phyloP scores from a whole-genome alignment of 129 eudicot species.

The Mikania micrantha region DNA sequence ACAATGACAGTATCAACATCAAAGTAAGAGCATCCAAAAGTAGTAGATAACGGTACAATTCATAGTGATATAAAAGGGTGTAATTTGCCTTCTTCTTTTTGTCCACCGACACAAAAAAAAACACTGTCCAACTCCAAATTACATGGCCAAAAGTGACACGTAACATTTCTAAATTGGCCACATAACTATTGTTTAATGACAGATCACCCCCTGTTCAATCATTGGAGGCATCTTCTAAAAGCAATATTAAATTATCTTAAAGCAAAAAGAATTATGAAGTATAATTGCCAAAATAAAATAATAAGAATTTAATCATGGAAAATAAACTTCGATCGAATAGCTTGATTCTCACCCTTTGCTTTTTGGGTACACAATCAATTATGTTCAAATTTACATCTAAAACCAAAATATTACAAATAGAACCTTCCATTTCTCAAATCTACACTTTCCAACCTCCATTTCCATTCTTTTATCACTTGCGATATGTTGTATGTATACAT shows the following conservation, averaged over 20 bases:
- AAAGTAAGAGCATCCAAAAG: constrained; percentile 29
- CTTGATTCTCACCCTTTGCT: constrained; percentile 36
- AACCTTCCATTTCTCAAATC: constrained; percentile 21
- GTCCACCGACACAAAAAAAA: constrained; percentile 40
- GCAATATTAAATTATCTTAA: constrained; percentile 22
- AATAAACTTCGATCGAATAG: constrained; percentile 9
- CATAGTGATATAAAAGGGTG: constrained; percentile 9
- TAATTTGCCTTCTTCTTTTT: constrained; percentile 20
- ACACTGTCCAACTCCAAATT: constrained; percentile 6
- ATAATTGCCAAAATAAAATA: neutral
- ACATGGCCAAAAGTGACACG: constrained; percentile 8
- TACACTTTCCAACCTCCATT: constrained; percentile 34
- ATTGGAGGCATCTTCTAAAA: constrained; percentile 32
- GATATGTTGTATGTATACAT: constrained; percentile 31
- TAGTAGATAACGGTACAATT: constrained; percentile 14
- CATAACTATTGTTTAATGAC: neutral
- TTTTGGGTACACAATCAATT: constrained; percentile 29
- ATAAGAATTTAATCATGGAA: constrained; percentile 1
- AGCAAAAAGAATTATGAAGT: neutral
- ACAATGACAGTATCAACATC: constrained; percentile 19
- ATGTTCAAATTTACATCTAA: constrained; percentile 29
- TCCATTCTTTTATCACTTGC: constrained; percentile 12
- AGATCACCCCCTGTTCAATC: constrained; percentile 25
- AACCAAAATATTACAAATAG: constrained; percentile 26
- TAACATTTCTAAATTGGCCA: constrained; percentile 9